Evolutionary conservation across 2,329 filamentous ascomycete species (phyloP), one percentile per base, ranked within the genome.

Genomic region (Elsinoe ampelina): DNA sequence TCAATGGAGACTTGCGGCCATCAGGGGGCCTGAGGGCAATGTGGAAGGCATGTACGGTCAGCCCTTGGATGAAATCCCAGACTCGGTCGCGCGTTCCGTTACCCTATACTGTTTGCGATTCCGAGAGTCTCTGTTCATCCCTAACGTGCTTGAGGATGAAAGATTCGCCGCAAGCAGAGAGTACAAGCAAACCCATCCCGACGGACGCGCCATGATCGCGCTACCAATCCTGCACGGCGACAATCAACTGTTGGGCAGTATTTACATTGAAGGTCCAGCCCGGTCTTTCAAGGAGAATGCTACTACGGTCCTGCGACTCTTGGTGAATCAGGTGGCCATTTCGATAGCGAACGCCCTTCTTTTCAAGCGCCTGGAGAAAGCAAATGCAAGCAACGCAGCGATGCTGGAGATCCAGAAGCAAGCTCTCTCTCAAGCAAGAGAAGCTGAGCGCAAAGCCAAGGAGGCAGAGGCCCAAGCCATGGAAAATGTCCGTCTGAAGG

Each of bases 361-460:
- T 1, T 84, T 84, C 72, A 80, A 74, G 72, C 81, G 84, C 38
- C 77, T 90, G 6, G 85, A 90, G 67, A 87, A 86, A 67, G 86
- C 89, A 1, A 88, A 85, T 20, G 85, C 85, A 5, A 85, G 86
- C 68, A 91, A 91, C 63, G 81, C 83, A 26, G 83, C 84, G 1
- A 91, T 91, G 85, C 81, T 91, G 8, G 80, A 82, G 57, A 78
- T 89, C 59, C 87, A 92, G 67, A 89, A 86, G 70, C 80, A 81
- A 26, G 85, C 87, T 2, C 76, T 91, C 8, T 80, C 79, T 2
- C 84, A 89, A 66, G 87, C 87, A 11, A 77, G 84, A 57, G 81
- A 84, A 59, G 84, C 87, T 0, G 86, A 91, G 68, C 79, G 79
- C 59, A 89, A 90, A 68, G 87, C 87, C 8, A 89, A 89, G 68